Conservation (phyloP, 441 rosid species). For the Erodium moschatum region DNA sequence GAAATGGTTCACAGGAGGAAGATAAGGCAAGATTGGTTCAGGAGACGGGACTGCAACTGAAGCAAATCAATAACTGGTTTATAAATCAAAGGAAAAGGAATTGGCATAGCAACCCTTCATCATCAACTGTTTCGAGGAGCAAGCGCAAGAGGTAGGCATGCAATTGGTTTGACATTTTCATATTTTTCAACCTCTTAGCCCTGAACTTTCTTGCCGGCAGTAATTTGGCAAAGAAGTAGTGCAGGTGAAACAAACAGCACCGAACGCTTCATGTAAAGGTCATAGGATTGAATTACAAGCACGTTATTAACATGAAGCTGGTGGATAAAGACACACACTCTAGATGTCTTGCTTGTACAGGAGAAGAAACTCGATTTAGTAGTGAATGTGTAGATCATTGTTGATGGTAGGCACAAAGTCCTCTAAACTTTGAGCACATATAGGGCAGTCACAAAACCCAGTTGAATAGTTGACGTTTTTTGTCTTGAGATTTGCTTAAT, state of each 20-base stretch:
- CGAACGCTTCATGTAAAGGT: conserved; percentile 15
- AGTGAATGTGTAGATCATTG: too few species aligned
- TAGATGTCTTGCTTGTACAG: neutral
- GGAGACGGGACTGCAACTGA: conserved; percentile 37
- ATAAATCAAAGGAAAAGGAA: conserved; percentile 42
- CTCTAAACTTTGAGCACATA: conserved; percentile 3
- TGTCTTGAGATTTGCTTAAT: neutral
- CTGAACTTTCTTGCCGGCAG: conserved; percentile 9
- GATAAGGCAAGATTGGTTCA: conserved; percentile 34
- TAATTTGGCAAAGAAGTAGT: conserved; percentile 23
- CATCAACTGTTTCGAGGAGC: conserved; percentile 27
- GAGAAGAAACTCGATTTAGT: neutral
- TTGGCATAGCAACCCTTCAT: conserved; percentile 32
- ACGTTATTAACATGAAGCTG: neutral
- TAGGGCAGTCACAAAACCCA: neutral
- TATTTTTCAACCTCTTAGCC: neutral
- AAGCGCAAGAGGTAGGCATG: conserved; percentile 34
- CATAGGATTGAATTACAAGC: neutral
- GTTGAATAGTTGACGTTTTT: too few species aligned
- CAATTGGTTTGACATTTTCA: neutral
- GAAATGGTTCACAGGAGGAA: conserved; percentile 27
- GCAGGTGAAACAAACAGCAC: conserved; percentile 31
- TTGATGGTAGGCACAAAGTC: too few species aligned
- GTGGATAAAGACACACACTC: neutral
- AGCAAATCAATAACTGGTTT: conserved; percentile 40